A percentile compares a stretch with the other conserved stretches of the same genome.
phyloP scores from a whole-genome alignment of 129 eudicot genomes.

The Artemisia argyi region DNA sequence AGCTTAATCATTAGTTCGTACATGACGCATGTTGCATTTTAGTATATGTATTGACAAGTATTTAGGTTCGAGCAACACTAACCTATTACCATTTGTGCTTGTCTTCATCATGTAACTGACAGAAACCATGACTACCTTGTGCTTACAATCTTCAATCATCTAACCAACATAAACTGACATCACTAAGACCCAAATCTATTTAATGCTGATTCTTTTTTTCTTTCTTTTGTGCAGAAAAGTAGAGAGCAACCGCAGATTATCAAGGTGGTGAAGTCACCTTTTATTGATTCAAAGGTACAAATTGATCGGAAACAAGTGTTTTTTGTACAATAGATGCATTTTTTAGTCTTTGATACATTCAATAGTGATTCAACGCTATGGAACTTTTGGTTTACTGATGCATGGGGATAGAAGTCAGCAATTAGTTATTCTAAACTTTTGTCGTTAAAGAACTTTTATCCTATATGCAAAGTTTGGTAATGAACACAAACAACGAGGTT shows the following conservation, averaged over 20 bases:
- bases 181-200: too few relatives aligned
- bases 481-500: background rate
- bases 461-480: conserved; percentile 1
- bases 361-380: conserved; percentile 19
- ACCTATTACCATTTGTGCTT: too few relatives aligned
- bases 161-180: background rate
- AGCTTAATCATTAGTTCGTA: too few relatives aligned
- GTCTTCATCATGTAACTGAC: too few relatives aligned
- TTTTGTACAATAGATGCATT: conserved; percentile 21
- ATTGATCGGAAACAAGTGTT: conserved; percentile 23
- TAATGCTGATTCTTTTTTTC: background rate
- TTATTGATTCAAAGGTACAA: conserved; percentile 26
- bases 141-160: too few relatives aligned
- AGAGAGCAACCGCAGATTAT: conserved; percentile 37
- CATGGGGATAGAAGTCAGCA: background rate
- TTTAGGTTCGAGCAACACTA: too few relatives aligned
- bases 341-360: conserved; percentile 18
- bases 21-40: too few relatives aligned
- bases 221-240: conserved; percentile 36
- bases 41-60: too few relatives aligned
- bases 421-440: conserved; percentile 14
- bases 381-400: conserved; percentile 5
- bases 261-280: conserved; percentile 42
- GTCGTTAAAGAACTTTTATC: background rate
- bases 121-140: too few relatives aligned